Evolutionary conservation across 2,329 filamentous ascomycete species (phyloP).

Genomic region (Podosphaera fusca): DNA sequence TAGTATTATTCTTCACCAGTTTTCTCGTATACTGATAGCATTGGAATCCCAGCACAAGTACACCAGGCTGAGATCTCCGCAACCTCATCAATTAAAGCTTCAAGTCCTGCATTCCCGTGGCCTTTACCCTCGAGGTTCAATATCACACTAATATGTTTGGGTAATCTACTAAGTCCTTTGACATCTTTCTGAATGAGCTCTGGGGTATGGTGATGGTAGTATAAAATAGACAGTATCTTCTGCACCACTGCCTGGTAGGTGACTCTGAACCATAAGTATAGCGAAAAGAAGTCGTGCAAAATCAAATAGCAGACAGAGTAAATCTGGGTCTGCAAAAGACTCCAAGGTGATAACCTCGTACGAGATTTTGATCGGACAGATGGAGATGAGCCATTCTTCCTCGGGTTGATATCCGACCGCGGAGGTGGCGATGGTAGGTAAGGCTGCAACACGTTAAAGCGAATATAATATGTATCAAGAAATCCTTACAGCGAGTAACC

Average conservation of each 20-base stretch:
- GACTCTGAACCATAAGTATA: conserved; percentile 66
- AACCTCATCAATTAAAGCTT: conserved; percentile 70
- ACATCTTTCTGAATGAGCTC: conserved; percentile 82
- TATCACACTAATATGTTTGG: conserved; percentile 72
- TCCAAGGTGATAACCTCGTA: conserved; percentile 30
- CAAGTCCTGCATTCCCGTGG: conserved; percentile 48
- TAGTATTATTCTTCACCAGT: conserved; percentile 37
- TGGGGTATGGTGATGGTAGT: conserved; percentile 89
- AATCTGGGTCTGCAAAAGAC: conserved; percentile 37
- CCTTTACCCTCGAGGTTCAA: conserved; percentile 50
- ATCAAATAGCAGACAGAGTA: conserved; percentile 44
- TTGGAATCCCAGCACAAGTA: conserved; percentile 66
- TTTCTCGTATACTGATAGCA: conserved; percentile 77
- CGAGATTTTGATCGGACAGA: conserved; percentile 7
- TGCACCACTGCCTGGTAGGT: conserved; percentile 59
- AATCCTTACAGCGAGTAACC: conserved; percentile 21
- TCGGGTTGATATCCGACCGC: conserved; percentile 6
- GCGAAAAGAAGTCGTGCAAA: conserved; percentile 62
- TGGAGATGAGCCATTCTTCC: conserved; percentile 12
- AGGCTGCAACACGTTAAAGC: conserved; percentile 11
- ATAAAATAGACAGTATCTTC: conserved; percentile 57
- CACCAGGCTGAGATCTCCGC: conserved; percentile 88
- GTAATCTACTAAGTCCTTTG: conserved; percentile 45
- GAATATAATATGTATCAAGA: neutral
- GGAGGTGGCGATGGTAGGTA: conserved; percentile 14